Evolutionary conservation across 495 filamentous ascomycete species (phyloP), one percentile per base, ranked within the genome.

Genomic region (Letharia columbiana): DNA sequence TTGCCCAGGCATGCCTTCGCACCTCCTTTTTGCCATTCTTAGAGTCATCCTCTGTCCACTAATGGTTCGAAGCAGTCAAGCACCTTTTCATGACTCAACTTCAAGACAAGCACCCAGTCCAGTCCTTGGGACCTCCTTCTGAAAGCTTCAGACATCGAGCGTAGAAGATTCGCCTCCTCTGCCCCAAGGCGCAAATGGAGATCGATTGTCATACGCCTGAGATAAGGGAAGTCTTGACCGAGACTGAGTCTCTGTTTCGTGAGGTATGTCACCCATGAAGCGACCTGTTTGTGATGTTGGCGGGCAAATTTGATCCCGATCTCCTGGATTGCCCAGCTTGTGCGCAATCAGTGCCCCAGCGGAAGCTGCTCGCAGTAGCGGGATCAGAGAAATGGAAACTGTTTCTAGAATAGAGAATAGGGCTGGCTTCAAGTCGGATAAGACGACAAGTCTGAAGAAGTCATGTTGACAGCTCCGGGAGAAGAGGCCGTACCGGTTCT

Each of bases 331-430:
- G 41, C 60, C 33, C 42, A n/a, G 33, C 31, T 12, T 47, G 39
- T 33, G 44, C 47, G n/a, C 49, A 31, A 49, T 49, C 44, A 23
- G 17, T 62, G 23, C 20, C 44, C 60, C 42, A 62, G 31, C 60
- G 44, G 8, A 42, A 45, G 33, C n/a, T 17, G 28, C 41, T 62
- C 44, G 47, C 33, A 33, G 13, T 47, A 33, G 44, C 44, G 18
- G 44, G 13, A 50, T 47, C 41, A 20, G 18, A 15, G 28, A 62
- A 62, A 31, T 35, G 42, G 18, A 62, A 35, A n/a, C 20, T 50
- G 44, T 62, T 15, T 47, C 3, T n/a, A n/a, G 28, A 47, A 33
- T 62, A 62, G 28, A 62, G 17, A 47, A 62, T 62, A 9, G 60
- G 44, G 13, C 31, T 35, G 15, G 60, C 60, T 47, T 62, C 44